Evolutionary conservation across 352 stramenopile genomes (phyloP).

Genomic region (Phytophthora litchii): DNA sequence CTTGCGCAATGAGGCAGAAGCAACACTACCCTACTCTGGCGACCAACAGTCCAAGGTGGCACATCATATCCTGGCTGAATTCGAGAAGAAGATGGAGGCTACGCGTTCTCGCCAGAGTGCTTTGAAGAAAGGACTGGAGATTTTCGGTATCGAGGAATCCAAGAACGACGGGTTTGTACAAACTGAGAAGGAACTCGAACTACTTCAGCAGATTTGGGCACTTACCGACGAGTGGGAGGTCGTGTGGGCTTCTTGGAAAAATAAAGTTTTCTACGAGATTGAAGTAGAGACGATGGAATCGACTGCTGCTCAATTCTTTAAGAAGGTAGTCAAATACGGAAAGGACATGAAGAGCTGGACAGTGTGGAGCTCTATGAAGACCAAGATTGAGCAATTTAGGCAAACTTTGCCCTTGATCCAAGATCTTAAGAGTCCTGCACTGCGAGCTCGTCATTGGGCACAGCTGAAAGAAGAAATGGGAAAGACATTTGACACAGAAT

Average conservation of each 20-base stretch:
- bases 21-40: conserved; percentile 75
- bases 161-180: conserved; percentile 88
- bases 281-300: conserved; percentile 93
- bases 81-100: conserved; percentile 89
- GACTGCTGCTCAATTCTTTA: conserved; percentile 89
- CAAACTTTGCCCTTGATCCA: conserved; percentile 93
- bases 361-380: conserved; percentile 92
- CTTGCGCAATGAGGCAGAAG: conserved; percentile 71
- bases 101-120: conserved; percentile 69
- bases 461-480: conserved; percentile 90
- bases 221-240: conserved; percentile 89
- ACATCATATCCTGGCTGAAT: conserved; percentile 79
- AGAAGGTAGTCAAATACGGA: conserved; percentile 93
- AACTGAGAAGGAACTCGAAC: conserved; percentile 89
- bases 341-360: conserved; percentile 94
- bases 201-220: conserved; percentile 91
- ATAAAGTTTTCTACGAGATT: conserved; percentile 91
- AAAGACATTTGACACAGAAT: conserved; percentile 83
- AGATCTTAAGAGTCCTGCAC: conserved; percentile 91
- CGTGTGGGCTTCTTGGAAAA: conserved; percentile 93
- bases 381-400: conserved; percentile 94
- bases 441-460: conserved; percentile 89
- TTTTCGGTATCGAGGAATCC: conserved; percentile 91
- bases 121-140: conserved; percentile 92
- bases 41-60: conserved; percentile 61